Base-by-base conservation (phyloP, 164 flowering plant genomes). In the Euptelea pleiosperma region DNA sequence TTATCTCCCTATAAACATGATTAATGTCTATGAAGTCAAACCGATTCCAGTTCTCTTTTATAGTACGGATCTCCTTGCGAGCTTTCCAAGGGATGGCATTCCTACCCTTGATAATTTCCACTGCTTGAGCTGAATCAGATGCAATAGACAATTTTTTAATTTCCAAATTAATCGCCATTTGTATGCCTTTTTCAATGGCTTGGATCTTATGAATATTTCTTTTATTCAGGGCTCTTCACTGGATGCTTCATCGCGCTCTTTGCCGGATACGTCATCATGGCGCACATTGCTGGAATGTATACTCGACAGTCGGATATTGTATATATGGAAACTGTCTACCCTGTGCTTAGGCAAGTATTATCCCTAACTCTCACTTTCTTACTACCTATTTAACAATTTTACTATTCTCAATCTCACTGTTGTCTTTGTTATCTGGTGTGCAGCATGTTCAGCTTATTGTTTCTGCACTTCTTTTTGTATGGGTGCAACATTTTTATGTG, bases 401-500 rank as follows among this genome's bases (percentile, higher is more conserved):
- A n/a, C n/a, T n/a, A n/a, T n/a, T n/a, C n/a, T n/a, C n/a, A n/a
- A n/a, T n/a, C n/a, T n/a, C n/a, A n/a, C n/a, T n/a, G n/a, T n/a
- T n/a, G n/a, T n/a, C n/a, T 48, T 21, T 49, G 48, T 0, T 9
- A 39, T 47, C 8, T 18, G 53, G n/a, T 62, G 63, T 82, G 77
- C 97, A 93, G 99, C 77, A 81, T 93, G 92, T 90, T 90, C 75
- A 80, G 89, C 79, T 76, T 93, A 21, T 5, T 85, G 69, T 93
- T 90, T 68, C 79, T 93, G 24, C 99, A 93, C 73, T 66, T 90
- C 70, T 88, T 93, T 65, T 58, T 90, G 37, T 90, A 82, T 50
- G 99, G 99, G 11, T 90, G 97, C 83, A 94, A 94, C 81, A 88
- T 94, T 44, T 75, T 90, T 65, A 76, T 77, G 76, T 94, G 99